Base-by-base conservation (phyloP, 2,329 filamentous ascomycete genomes). In the Aureobasidium sp. region DNA sequence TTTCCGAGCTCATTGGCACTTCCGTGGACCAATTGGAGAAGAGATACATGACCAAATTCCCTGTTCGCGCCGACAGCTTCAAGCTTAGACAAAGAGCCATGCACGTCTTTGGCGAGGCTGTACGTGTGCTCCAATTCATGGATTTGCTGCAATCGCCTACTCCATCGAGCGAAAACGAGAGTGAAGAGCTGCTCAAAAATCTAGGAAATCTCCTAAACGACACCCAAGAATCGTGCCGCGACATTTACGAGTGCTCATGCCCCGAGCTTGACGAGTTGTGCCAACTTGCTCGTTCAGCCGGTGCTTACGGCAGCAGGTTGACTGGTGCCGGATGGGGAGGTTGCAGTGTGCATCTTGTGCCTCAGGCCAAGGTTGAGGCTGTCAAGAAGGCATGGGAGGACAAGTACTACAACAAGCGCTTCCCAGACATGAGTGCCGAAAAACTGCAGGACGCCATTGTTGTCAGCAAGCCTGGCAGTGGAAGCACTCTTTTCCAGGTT, bases 291-390 rank as follows among this genome's bases (percentile, higher is more conserved):
- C 78, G 84, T 24, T 76, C 74, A 14, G 87, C 87, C 1, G 93
- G 93, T 2, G 82, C 87, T 16, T 90, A 89, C 66, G 93, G 91
- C 24, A 90, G 86, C 61, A 77, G 91, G 22, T 72, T 96, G 61
- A 97, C 91, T 0, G 93, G 93, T 34, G 93, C 93, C 0, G 93
- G 93, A 3, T 98, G 93, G 93, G 93, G 93, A 57, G 93, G 93
- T 2, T 97, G 93, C 72, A 93, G 83, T 56, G 91, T 98, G 55
- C 93, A 98, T 72, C 78, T 98, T 54, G 86, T 97, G 49, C 86
- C 91, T 0, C 86, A 83, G 55, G 80, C 89, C 63, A 91, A 86
- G 70, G 86, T 96, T 0, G 83, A 85, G 4, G 80, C 74, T 22
- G 87, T 98, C 19, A 88, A 80, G 67, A 76, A 80, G 63, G 88